A percentile compares a stretch with the other conserved stretches of the same genome.
These are phyloP conservation scores for Euphorbia celastroides DNA, from an alignment of 441 rosid genomes.

Conservation along the genomic window DNA sequence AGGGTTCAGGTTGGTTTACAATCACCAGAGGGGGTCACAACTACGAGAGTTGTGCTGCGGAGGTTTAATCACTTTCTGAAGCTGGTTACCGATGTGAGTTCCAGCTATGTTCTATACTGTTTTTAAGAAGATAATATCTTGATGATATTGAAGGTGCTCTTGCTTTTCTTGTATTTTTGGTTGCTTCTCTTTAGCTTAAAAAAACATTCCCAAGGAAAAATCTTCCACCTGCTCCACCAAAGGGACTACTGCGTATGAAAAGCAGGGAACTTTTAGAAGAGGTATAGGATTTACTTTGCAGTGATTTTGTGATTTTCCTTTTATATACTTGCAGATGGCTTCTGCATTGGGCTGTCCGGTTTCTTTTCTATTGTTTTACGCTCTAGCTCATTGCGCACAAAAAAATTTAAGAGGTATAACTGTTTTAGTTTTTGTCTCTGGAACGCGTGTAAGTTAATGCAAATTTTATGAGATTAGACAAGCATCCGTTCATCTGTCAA, in stretches of 20 bases:
- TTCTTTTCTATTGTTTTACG: neutral
- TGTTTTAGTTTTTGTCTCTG: neutral
- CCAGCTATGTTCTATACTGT: neutral
- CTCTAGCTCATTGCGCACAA: neutral
- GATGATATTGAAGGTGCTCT: slow-evolving; percentile 9
- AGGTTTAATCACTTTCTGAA: slow-evolving; percentile 92
- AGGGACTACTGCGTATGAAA: slow-evolving; percentile 78
- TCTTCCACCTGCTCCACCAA: slow-evolving; percentile 88
- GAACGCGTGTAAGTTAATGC: neutral
- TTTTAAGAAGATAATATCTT: neutral
- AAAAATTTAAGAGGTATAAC: neutral
- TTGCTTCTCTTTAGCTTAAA: slow-evolving; percentile 55
- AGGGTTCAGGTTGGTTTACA: slow-evolving; percentile 95
- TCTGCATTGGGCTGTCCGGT: neutral
- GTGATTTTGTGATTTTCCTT: neutral
- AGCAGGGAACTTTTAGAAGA: slow-evolving; percentile 82
- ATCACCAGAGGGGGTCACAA: slow-evolving; percentile 86
- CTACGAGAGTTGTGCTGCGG: slow-evolving; percentile 64
- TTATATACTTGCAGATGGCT: neutral
- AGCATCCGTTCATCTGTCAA: neutral
- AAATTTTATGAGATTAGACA: neutral
- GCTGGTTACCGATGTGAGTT: slow-evolving; percentile 78
- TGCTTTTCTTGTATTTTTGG: neutral
- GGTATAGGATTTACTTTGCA: slow-evolving; percentile 38
- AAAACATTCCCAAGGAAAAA: slow-evolving; percentile 63